Evolutionary conservation across 768 basidiomycete species (phyloP).

Genomic region (Trametes villosa): DNA sequence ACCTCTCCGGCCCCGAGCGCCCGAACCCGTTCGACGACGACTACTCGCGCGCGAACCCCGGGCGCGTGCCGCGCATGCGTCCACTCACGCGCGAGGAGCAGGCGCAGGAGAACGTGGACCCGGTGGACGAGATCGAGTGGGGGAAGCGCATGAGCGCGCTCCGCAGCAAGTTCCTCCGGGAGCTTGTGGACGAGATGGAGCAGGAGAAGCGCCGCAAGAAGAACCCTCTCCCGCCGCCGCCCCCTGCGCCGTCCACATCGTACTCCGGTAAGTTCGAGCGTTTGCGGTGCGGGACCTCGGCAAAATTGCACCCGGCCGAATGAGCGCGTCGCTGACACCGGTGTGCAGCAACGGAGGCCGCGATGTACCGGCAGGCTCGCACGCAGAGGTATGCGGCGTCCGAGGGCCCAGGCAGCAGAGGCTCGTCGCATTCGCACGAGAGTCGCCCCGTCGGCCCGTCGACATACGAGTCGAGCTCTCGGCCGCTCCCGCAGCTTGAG

Average conservation of each 20-base stretch:
- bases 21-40: constrained; percentile 81
- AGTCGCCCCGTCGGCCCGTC: constrained; percentile 16
- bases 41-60: constrained; percentile 56
- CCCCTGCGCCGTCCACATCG: constrained; percentile 26
- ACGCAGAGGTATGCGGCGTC: constrained; percentile 24
- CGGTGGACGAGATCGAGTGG: constrained; percentile 76
- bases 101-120: constrained; percentile 76
- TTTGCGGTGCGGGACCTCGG: neutral
- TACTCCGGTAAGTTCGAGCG: constrained; percentile 21
- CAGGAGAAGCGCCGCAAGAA: constrained; percentile 45
- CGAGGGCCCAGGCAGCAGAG: constrained; percentile 27
- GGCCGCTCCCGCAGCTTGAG: constrained; percentile 10
- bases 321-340: constrained; percentile 2
- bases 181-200: constrained; percentile 56
- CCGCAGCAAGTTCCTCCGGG: constrained; percentile 72
- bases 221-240: constrained; percentile 36
- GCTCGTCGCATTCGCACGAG: constrained; percentile 35
- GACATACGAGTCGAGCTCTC: constrained; percentile 13
- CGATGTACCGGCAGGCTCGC: constrained; percentile 24
- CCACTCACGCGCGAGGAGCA: constrained; percentile 59
- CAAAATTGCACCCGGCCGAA: neutral
- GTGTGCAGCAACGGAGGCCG: constrained; percentile 20
- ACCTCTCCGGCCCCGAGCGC: constrained; percentile 66
- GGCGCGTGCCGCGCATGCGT: constrained; percentile 67
- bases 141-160: constrained; percentile 74